Evolutionary conservation across 345 rosid genomes (phyloP).

Genomic region (Camelina neglecta): DNA sequence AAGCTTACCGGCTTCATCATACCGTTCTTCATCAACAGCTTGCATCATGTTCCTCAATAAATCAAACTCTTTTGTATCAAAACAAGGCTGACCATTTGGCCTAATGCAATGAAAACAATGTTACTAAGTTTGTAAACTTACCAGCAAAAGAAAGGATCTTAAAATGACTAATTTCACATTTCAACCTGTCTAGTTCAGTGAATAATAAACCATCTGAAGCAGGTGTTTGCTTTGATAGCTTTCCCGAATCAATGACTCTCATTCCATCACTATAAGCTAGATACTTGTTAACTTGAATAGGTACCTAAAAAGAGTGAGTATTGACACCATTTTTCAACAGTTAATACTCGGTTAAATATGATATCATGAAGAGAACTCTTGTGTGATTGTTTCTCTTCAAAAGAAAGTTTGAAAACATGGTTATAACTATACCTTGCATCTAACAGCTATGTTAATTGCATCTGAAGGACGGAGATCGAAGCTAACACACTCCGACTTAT

Average conservation of each 20-base stretch:
- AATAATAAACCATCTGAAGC: constrained; percentile 66
- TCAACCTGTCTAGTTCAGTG: constrained; percentile 82
- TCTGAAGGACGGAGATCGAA: constrained; percentile 96
- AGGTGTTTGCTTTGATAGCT: constrained; percentile 55
- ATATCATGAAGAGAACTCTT: neutral
- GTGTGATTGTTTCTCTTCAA: neutral
- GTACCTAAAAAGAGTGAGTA: constrained; percentile 55
- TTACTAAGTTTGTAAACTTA: neutral
- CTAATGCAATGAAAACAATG: constrained; percentile 44
- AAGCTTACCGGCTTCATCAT: constrained; percentile 78
- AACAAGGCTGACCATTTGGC: constrained; percentile 90
- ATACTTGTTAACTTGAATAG: constrained; percentile 93
- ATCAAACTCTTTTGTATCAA: constrained; percentile 83
- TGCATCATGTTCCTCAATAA: constrained; percentile 74
- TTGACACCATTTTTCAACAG: neutral
- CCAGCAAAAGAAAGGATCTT: neutral
- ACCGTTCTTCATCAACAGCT: constrained; percentile 86
- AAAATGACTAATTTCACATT: neutral
- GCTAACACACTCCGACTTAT: constrained; percentile 62
- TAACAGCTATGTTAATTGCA: constrained; percentile 94
- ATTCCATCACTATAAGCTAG: constrained; percentile 94
- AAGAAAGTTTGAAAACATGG: neutral
- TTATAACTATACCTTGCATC: constrained; percentile 78
- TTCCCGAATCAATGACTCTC: constrained; percentile 85
- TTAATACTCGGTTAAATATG: neutral